Percentiles rank a stretch among this genome's conserved stretches.
Evolutionary conservation across 352 stramenopile species (phyloP).

Genomic region (Globisporangium middletonii): DNA sequence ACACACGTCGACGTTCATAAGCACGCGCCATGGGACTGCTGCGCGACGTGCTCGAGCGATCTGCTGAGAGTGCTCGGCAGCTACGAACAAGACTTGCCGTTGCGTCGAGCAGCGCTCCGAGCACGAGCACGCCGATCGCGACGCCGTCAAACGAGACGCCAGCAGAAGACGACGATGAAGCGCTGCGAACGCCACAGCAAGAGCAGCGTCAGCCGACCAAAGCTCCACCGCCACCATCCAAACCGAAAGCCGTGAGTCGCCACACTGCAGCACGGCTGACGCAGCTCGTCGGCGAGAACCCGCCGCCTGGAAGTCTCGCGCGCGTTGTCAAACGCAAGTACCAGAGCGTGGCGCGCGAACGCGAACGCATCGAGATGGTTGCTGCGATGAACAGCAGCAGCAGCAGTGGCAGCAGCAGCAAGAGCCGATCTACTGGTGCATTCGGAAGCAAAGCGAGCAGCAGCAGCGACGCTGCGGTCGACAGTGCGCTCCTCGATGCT

Average conservation of each 20-base stretch:
- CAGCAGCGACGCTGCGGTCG: neutral
- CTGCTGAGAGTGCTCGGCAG: neutral
- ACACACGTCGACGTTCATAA: too few species aligned
- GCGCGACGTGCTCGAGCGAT: neutral
- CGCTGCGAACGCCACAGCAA: neutral
- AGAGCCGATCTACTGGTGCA: neutral
- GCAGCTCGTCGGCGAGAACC: slow-evolving; percentile 32
- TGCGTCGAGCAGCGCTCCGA: neutral
- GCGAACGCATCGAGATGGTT: slow-evolving; percentile 11
- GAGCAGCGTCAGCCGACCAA: neutral
- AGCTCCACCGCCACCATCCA: neutral
- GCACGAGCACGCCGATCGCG: neutral
- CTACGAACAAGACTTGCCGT: neutral
- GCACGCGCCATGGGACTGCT: neutral
- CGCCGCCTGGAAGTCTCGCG: slow-evolving; percentile 21
- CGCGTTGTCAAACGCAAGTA: slow-evolving; percentile 39
- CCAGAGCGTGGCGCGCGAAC: slow-evolving; percentile 31
- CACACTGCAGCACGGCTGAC: slow-evolving; percentile 8
- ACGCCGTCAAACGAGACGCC: neutral
- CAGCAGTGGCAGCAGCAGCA: neutral
- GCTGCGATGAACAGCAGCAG: slow-evolving; percentile 2
- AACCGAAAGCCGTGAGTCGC: neutral
- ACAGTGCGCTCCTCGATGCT: slow-evolving; percentile 23
- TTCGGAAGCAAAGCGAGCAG: slow-evolving; percentile 12
- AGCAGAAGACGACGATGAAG: neutral